phyloP scores from a whole-genome alignment of 2,329 filamentous ascomycete species.

The Scedosporium apiospermum region DNA sequence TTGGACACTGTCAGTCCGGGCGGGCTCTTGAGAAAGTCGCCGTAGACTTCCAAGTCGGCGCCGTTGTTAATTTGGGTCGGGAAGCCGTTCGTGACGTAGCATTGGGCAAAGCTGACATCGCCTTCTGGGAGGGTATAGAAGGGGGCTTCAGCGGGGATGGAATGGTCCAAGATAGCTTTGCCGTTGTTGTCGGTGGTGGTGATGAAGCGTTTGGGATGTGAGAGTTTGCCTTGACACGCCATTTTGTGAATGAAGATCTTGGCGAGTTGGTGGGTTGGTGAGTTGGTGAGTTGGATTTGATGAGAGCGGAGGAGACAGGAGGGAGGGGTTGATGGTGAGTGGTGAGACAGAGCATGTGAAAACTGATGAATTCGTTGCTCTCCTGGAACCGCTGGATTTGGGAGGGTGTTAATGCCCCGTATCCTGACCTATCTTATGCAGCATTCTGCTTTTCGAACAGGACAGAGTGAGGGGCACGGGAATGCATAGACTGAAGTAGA shows the following conservation, averaged over 20 bases:
- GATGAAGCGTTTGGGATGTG: slow-evolving; percentile 10
- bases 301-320: neutral
- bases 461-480: neutral
- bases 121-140: slow-evolving; percentile 22
- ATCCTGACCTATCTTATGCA: too few species aligned
- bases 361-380: neutral
- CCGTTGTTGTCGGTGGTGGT: slow-evolving; percentile 9
- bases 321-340: neutral
- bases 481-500: neutral
- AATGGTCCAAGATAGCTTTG: slow-evolving; percentile 11
- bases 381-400: too few species aligned
- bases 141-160: slow-evolving; percentile 11
- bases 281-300: slow-evolving; percentile 5
- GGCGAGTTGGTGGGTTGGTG: neutral
- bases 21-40: slow-evolving; percentile 19
- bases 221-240: slow-evolving; percentile 13
- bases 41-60: slow-evolving; percentile 28
- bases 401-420: too few species aligned
- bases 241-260: neutral
- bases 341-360: neutral
- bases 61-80: slow-evolving; percentile 29
- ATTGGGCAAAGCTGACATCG: slow-evolving; percentile 26
- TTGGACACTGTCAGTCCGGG: slow-evolving; percentile 20
- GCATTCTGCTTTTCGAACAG: neutral
- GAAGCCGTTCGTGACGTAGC: slow-evolving; percentile 30